phyloP scores from a whole-genome alignment of 768 basidiomycete species.

The Pseudohyphozyma bogoriensis region DNA sequence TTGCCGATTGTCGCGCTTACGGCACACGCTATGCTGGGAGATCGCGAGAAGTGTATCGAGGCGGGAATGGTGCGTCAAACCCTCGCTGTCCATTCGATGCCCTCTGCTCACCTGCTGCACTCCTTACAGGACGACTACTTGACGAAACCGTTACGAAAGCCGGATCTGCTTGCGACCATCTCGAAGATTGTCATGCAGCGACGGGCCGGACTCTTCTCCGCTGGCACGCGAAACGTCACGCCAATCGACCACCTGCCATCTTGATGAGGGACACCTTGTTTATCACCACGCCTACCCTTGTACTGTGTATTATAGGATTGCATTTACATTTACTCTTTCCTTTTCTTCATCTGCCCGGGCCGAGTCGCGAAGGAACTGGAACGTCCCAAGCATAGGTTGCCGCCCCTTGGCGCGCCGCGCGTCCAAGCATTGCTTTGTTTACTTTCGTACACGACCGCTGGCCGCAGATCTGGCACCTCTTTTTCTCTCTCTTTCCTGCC shows the following conservation, averaged over 20 bases:
- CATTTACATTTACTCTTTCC: neutral
- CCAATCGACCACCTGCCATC: neutral
- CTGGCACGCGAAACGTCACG: neutral
- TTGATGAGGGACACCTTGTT: neutral
- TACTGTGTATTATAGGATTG: neutral
- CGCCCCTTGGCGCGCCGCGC: too few species aligned
- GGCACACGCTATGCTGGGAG: constrained; percentile 95
- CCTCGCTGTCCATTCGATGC: neutral
- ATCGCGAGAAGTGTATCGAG: constrained; percentile 61
- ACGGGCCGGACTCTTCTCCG: neutral
- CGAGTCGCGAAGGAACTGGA: neutral
- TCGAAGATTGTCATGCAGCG: constrained; percentile 2
- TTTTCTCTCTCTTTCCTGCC: too few species aligned
- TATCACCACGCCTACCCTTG: neutral
- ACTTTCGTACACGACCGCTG: too few species aligned
- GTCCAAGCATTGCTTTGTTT: too few species aligned
- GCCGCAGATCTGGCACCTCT: too few species aligned
- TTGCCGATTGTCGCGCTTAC: constrained; percentile 94
- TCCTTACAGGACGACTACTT: constrained; percentile 33
- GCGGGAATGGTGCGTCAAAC: constrained; percentile 50
- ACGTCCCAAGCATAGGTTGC: too few species aligned
- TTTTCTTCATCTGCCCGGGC: neutral
- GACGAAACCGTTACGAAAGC: constrained; percentile 34
- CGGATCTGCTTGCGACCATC: constrained; percentile 33
- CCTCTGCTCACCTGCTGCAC: neutral